Base-by-base conservation (phyloP, 73 alveolate genomes). In the Paramecium sexaurelia region DNA sequence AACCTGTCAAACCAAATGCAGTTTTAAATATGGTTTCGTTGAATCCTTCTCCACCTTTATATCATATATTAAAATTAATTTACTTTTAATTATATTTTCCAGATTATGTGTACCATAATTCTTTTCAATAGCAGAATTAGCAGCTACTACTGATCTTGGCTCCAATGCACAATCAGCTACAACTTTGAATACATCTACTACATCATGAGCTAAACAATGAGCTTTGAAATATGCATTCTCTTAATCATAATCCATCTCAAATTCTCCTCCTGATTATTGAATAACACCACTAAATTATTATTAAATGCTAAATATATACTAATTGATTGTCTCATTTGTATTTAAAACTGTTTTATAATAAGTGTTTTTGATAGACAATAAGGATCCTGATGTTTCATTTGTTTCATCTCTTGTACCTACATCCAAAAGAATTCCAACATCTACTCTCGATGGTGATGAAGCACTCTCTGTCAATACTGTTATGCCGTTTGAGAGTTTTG, bases 361-460 rank as follows among this genome's bases (percentile, higher is more conserved):
- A 27, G 95, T 91, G 66, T 95, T 94, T 85, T 94, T 92, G 33
- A 96, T 68, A 27, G 98, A 95, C 40, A 85, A 94, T 45, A 91
- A 73, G 8, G 96, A 92, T 26, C 98, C 98, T 27, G 99, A 96
- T 85, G 96, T 94, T 55, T 94, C 94, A 5, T 36, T 40, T 36
- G 97, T 95, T 86, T 96, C 99, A 66, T 96, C 99, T 84, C 99
- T 94, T 17, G 96, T 84, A 36, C 99, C 99, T 41, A 95, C 96
- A 56, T 95, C 93, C 84, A 96, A 68, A 56, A 96, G 91, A 55
- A 96, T 91, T 37, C 99, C 97, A 92, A 96, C 84, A 75, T 93
- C 96, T 56, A 95, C 97, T 51, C 93, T 90, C 9, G 96, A 91
- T 39, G 99, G 99, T 93, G 95, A 94, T 47, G 61, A 71, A 55